Evolutionary conservation across 164 flowering plant species (phyloP), one percentile per base, ranked within the genome.

Genomic region (Piper longum): DNA sequence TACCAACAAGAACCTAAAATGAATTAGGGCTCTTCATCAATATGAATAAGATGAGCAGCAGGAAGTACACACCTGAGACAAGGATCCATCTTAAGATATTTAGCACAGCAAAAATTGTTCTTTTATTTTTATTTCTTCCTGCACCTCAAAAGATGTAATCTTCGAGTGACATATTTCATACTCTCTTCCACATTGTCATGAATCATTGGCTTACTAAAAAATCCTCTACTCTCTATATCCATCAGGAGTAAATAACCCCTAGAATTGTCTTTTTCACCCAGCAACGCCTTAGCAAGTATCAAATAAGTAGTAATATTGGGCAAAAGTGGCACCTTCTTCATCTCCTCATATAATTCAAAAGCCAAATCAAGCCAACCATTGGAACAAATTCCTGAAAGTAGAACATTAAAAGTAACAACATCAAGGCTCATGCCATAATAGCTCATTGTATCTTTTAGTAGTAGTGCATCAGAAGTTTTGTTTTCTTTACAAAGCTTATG

Each of bases 321-420:
- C 70, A 77, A 75, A 14, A 85, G 75, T 58, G 78, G 70, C 64
- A 44, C 76, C 61, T 70, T 76, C 71, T 86, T 91, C 91, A 91
- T 85, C 79, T 91, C 88, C 66, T 79, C 78, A 54, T 86, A 91
- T 36, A 88, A 74, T 41, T 78, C 74, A 67, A 83, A 75, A 18
- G 89, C 97, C 72, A 73, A 57, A 16, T 52, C 71, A 67, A 76
- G 52, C 62, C 83, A 76, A 41, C 84, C 82, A 65, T 60, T 56
- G 57, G 73, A 69, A 69, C 91, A 85, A 54, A 81, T 64, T 44
- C 87, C 91, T 16, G 88, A 72, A 44, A 91, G 80, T 16, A 91
- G 83, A 73, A 91, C 96, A 71, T 88, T 91, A 72, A 81, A 86
- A 19, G 79, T 57, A 61, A 79, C 81, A 57, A 81, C 77, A 77